Evolutionary conservation across 2,329 filamentous ascomycete species (phyloP).

Genomic region (Huntiella decipiens): DNA sequence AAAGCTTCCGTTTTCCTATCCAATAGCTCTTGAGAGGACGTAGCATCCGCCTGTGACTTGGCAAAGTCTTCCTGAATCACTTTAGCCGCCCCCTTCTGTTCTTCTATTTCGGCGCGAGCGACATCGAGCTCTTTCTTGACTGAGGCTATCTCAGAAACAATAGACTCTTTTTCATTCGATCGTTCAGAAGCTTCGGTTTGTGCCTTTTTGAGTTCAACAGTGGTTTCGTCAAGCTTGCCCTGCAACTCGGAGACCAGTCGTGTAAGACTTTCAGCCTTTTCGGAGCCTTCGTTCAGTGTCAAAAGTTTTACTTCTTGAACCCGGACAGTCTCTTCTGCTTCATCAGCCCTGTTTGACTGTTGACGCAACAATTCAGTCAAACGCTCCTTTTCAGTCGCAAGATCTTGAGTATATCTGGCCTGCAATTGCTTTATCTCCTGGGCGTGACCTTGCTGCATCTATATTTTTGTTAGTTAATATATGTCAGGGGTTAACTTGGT

Average conservation of each 20-base stretch:
- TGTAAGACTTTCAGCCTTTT: neutral
- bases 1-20: neutral
- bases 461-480: slow-evolving; percentile 5
- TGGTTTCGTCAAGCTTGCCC: too few species aligned
- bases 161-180: too few species aligned
- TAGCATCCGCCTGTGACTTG: slow-evolving; percentile 2
- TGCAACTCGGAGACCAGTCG: neutral
- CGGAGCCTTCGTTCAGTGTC: neutral
- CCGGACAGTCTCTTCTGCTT: neutral
- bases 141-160: too few species aligned
- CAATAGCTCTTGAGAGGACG: slow-evolving; percentile 1
- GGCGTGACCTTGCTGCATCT: slow-evolving; percentile 40
- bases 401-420: slow-evolving; percentile 16
- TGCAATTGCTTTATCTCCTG: slow-evolving; percentile 40
- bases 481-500: neutral
- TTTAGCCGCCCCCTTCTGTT: neutral
- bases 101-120: neutral
- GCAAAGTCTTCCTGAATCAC: neutral
- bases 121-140: too few species aligned
- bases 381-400: neutral
- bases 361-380: slow-evolving; percentile 13
- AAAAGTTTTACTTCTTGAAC: neutral
- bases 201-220: too few species aligned
- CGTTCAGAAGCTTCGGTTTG: too few species aligned
- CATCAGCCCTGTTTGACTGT: slow-evolving; percentile 16